Percentiles rank a stretch among this genome's conserved stretches.
These are phyloP conservation scores for Haplosporangium sp. DNA, from an alignment of 371 early-diverging fungal genomes.

Conservation along the genomic window DNA sequence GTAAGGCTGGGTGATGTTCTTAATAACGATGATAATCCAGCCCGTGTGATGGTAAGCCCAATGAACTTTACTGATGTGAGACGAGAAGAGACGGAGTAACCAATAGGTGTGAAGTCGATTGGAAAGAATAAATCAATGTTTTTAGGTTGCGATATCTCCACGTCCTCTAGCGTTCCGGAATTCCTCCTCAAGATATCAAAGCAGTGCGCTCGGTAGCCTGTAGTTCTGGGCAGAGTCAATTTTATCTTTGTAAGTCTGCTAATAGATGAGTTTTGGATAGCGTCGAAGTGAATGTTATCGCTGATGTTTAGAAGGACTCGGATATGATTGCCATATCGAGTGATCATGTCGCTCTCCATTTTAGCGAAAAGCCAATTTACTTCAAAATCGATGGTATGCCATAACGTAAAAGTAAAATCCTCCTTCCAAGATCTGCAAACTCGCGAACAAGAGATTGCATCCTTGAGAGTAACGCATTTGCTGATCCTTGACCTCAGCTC, in stretches of 20 bases:
- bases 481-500: neutral
- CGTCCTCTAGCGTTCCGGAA: too few species aligned
- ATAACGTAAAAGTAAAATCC: conserved; percentile 9
- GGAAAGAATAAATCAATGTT: neutral
- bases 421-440: conserved; percentile 18
- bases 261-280: neutral
- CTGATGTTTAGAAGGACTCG: conserved; percentile 6
- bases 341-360: neutral
- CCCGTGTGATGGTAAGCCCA: neutral
- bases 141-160: neutral
- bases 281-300: neutral
- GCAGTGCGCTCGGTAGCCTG: neutral
- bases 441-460: conserved; percentile 21
- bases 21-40: neutral
- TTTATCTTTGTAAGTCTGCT: neutral
- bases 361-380: conserved; percentile 2
- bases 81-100: neutral
- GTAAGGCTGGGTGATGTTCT: neutral
- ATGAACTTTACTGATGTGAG: neutral
- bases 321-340: conserved; percentile 23
- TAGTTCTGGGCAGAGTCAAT: neutral
- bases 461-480: neutral
- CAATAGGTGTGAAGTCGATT: neutral
- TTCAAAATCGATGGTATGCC: conserved; percentile 22
- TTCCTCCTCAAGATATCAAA: neutral